Base-by-base conservation (phyloP, 352 stramenopile species). In the Globisporangium canariense region DNA sequence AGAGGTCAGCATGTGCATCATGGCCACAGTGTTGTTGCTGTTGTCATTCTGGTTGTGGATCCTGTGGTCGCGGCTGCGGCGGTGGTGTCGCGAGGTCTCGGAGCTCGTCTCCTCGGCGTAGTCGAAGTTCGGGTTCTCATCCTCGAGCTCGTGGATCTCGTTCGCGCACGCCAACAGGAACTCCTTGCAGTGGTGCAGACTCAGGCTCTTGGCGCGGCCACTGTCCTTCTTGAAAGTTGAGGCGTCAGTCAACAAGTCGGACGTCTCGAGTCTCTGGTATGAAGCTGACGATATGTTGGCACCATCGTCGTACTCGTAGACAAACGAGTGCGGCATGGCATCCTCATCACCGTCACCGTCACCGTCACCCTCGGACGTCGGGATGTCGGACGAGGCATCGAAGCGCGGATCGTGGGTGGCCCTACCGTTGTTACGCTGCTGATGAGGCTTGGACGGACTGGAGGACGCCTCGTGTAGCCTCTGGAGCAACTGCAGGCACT, bases 91-190 rank as follows among this genome's bases (percentile, higher is more conserved):
- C 10, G 14, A 36, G 11, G 56, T 50, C 46, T 77, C 67, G 16
- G 67, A 73, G 58, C 47, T 55, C 6, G 73, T 84, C 53, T 86
- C 73, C 36, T 89, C 81, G 20, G 79, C 79, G 47, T 93, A 91
- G 73, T 93, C 85, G 34, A 91, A 91, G 50, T 67, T 67, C 9
- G 83, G 73, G 59, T 80, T 77, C n/a, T 78, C 72, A 16, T 86
- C 83, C 49, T 93, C 82, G 11, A 91, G 71, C 25, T 93, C 82
- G 66, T 90, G 78, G 70, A 93, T 91, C 60, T 93, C 82, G 68
- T 91, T 93, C 13, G 78, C 79, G 62, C 82, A 91, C 32, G 84
- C 82, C 8, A 90, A 75, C 49, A 93, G 57, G 56, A 91, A 93
- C 30, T 77, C 73, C 53, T 81, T 83, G 71, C 83, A 90, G 60